These are phyloP conservation scores for Plasmodium knowlesi DNA, from an alignment of 169 alveolate genomes.

Conservation along the genomic window DNA sequence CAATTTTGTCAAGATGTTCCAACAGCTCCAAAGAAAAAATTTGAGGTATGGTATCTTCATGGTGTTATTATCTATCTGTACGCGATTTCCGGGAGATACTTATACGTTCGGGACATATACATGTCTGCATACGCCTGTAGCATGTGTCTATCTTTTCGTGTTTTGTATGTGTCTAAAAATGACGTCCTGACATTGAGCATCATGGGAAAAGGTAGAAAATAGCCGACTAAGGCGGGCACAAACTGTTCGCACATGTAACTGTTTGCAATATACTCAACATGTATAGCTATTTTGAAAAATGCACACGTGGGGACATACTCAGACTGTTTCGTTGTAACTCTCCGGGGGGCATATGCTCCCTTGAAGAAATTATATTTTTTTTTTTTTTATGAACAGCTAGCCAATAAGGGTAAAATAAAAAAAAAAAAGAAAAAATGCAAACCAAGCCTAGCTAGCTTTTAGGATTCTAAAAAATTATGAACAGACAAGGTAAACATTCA, in stretches of 20 bases:
- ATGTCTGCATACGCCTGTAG: neutral
- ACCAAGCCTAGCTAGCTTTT: neutral
- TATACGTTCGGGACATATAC: neutral
- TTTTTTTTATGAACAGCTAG: neutral
- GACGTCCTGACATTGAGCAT: neutral
- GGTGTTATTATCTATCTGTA: neutral
- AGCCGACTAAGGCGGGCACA: neutral
- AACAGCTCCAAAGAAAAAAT: neutral
- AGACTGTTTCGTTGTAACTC: neutral
- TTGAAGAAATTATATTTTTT: neutral
- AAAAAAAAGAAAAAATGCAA: neutral
- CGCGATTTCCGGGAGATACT: neutral
- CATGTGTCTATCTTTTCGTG: neutral
- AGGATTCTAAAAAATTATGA: neutral
- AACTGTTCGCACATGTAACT: neutral
- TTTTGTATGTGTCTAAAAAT: neutral
- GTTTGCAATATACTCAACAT: neutral
- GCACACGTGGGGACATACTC: neutral
- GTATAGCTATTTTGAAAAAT: neutral
- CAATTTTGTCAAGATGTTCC: neutral
- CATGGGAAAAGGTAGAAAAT: neutral
- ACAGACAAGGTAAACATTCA: neutral
- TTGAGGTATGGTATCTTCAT: constrained; percentile 18
- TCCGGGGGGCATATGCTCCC: neutral
- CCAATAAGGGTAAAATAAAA: neutral